Base-by-base conservation (phyloP, 2,329 filamentous ascomycete genomes). In the Periconia sp. region DNA sequence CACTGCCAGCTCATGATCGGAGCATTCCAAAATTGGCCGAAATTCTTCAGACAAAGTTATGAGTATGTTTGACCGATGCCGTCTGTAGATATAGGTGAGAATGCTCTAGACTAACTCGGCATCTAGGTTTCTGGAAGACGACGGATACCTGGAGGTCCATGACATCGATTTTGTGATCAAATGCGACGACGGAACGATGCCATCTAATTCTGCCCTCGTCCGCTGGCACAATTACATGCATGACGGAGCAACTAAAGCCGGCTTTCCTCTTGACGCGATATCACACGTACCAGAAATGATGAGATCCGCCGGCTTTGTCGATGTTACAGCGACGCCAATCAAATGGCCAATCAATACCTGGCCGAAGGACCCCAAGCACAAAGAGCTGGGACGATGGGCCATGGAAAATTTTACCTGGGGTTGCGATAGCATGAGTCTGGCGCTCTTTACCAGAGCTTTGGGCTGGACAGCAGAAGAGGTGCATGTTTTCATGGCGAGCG, bases 241-340 rank as follows among this genome's bases (percentile, higher is more conserved):
- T 19, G 47, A 46, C 13, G 43, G 36, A 31, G 50, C 47, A 8
- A 23, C 22, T 4, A 50, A 49, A 38, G 39, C 46, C 1, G 72
- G 71, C 33, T 61, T 72, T 16, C 66, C 70, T 3, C 59, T 72
- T 40, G 66, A n/a, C 38, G 62, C 59, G 12, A 70, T 73, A 30
- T 61, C 63, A 13, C 45, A 63, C 11, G 71, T 74, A n/a, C n/a
- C n/a, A n/a, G 44, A 64, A 10, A 65, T 66, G 59, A 73, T 77
- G 63, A 59, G 63, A n/a, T 54, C 65, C 6, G 70, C 69, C 2
- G 74, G 73, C 5, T 76, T 75, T 50, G 65, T 73, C 26, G 72
- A 77, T 30, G 65, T 76, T 15, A 57, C 70, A 31, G 61, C 68
- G 7, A 48, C 25, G 24, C 43, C 36, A 3, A 23, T 40, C 17